Evolutionary conservation across 2,329 filamentous ascomycete species (phyloP).

Genomic region (Anisogramma anomala): DNA sequence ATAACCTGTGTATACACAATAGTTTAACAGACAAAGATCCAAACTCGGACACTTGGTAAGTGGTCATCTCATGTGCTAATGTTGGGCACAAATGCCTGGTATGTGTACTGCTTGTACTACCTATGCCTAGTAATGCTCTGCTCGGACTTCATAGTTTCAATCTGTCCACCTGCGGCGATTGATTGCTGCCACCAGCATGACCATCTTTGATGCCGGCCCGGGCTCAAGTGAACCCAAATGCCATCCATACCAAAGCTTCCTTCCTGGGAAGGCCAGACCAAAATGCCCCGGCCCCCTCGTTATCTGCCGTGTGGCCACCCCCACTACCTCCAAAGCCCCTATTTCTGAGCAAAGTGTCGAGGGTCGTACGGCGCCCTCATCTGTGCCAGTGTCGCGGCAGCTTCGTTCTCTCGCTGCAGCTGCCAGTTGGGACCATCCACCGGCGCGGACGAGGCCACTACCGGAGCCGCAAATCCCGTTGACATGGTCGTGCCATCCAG

Average conservation of each 20-base stretch:
- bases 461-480: neutral
- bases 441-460: neutral
- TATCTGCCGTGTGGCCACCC: neutral
- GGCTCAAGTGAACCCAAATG: too few relatives aligned
- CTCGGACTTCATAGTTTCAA: neutral
- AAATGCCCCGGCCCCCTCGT: neutral
- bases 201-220: too few relatives aligned
- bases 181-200: too few relatives aligned
- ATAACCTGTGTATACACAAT: too few relatives aligned
- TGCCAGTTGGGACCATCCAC: constrained; percentile 9
- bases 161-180: neutral
- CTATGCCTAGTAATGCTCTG: too few relatives aligned
- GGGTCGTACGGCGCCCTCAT: constrained; percentile 8
- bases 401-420: constrained; percentile 10
- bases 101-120: neutral
- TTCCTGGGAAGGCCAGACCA: too few relatives aligned
- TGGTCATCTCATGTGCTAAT: too few relatives aligned
- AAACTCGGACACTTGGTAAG: too few relatives aligned
- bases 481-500: neutral
- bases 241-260: too few relatives aligned
- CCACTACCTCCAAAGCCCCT: neutral
- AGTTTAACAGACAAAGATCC: too few relatives aligned
- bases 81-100: too few relatives aligned
- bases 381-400: constrained; percentile 9
- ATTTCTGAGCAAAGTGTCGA: constrained; percentile 3